Conservation (phyloP, 805 yeast genomes). For the Wickerhamiella alocasiicola region DNA sequence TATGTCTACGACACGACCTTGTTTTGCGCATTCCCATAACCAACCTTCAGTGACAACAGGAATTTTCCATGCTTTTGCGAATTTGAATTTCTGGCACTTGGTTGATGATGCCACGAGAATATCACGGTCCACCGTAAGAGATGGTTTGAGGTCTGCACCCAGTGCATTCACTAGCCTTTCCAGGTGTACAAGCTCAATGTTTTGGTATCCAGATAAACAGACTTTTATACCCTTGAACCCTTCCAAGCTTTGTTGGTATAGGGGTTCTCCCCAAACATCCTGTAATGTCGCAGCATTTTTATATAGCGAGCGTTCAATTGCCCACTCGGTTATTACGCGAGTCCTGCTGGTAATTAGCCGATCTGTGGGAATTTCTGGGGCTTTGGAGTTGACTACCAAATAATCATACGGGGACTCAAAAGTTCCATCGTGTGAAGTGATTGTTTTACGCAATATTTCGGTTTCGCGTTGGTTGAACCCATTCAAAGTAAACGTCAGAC, state of each 20-base stretch:
- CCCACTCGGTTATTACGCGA: constrained; percentile 60
- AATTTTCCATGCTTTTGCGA: constrained; percentile 28
- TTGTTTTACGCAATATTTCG: constrained; percentile 31
- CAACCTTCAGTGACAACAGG: constrained; percentile 30
- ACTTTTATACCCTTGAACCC: constrained; percentile 28
- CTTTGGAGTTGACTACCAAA: constrained; percentile 22
- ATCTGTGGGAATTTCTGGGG: constrained; percentile 19
- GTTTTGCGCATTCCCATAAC: constrained; percentile 28
- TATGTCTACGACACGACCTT: constrained; percentile 1
- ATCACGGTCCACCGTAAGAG: constrained; percentile 41
- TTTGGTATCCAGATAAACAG: constrained; percentile 62
- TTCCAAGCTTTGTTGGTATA: constrained; percentile 23
- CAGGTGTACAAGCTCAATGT: constrained; percentile 61
- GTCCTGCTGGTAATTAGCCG: constrained; percentile 16
- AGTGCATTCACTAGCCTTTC: constrained; percentile 46
- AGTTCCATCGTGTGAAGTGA: constrained; percentile 37
- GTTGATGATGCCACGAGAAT: constrained; percentile 33
- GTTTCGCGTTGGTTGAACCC: constrained; percentile 34
- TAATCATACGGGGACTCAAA: constrained; percentile 17
- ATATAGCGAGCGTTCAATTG: constrained; percentile 59
- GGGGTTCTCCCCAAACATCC: constrained; percentile 50
- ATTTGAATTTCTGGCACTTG: constrained; percentile 22
- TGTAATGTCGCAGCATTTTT: constrained; percentile 32
- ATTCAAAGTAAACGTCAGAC: constrained; percentile 32
- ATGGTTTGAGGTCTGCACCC: constrained; percentile 39